Conservation (phyloP, 202 grass and related monocot species). For the Bolboschoenoplectus hybrid region DNA sequence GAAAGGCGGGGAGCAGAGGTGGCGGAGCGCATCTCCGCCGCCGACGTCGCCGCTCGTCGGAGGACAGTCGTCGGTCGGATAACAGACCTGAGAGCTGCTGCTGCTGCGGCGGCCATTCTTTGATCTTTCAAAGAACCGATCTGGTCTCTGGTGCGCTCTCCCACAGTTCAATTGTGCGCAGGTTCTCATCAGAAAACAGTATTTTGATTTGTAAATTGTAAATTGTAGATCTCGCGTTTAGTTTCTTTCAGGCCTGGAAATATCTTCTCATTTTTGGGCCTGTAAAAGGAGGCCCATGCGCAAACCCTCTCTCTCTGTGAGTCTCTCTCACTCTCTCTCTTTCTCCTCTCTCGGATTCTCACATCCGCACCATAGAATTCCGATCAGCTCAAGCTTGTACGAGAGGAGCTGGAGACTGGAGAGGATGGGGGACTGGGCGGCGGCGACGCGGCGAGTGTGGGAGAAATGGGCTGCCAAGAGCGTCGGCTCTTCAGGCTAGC, state of each 20-base stretch:
- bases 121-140: slow-evolving; percentile 26
- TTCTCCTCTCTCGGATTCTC: background rate
- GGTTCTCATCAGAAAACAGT: background rate
- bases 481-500: slow-evolving; percentile 56
- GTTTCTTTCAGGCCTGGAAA: background rate
- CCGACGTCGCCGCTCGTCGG: slow-evolving; percentile 37
- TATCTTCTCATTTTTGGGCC: background rate
- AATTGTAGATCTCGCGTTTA: no score
- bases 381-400: background rate
- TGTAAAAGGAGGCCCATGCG: no score
- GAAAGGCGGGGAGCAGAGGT: slow-evolving; percentile 23
- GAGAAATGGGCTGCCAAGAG: slow-evolving; percentile 78
- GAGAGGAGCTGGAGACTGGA: slow-evolving; percentile 7
- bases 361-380: background rate
- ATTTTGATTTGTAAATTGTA: background rate
- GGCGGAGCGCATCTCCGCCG: slow-evolving; percentile 42
- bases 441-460: slow-evolving; percentile 66
- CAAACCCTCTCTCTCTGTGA: no score
- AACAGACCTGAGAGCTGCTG: slow-evolving; percentile 63
- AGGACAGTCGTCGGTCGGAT: slow-evolving; percentile 54
- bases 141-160: background rate
- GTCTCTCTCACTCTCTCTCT: no score
- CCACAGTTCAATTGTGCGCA: background rate
- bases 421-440: slow-evolving; percentile 80
- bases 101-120: slow-evolving; percentile 48